Conservation (phyloP, 495 filamentous ascomycete species). For the Hypoxylon lenormandii region DNA sequence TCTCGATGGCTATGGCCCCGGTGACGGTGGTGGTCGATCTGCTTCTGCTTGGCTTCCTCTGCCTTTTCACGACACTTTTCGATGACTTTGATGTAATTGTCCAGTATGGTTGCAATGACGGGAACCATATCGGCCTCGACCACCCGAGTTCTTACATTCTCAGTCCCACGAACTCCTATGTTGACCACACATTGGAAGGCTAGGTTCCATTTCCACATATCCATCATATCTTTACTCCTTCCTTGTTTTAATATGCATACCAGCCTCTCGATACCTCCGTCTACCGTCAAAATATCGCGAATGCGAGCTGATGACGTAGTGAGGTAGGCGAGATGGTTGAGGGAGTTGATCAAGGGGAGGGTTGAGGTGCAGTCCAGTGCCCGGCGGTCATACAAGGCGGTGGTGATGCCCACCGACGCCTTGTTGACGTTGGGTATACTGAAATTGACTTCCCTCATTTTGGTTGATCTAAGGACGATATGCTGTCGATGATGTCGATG, state of each 20-base stretch:
- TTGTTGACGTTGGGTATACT: slow-evolving; percentile 99
- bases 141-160: slow-evolving; percentile 89
- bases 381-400: slow-evolving; percentile 94
- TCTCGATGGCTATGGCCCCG: slow-evolving; percentile 58
- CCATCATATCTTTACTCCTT: slow-evolving; percentile 96
- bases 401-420: slow-evolving; percentile 98
- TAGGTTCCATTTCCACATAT: slow-evolving; percentile 99
- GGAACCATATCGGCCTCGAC: slow-evolving; percentile 99
- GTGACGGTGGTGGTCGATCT: slow-evolving; percentile 58
- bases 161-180: slow-evolving; percentile 95
- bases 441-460: slow-evolving; percentile 99
- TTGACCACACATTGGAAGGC: slow-evolving; percentile 99
- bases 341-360: slow-evolving; percentile 94
- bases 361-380: slow-evolving; percentile 98
- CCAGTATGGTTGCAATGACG: slow-evolving; percentile 97
- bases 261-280: slow-evolving; percentile 94
- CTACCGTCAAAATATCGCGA: slow-evolving; percentile 94
- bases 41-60: slow-evolving; percentile 71
- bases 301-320: slow-evolving; percentile 98
- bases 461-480: slow-evolving; percentile 47
- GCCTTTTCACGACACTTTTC: slow-evolving; percentile 88
- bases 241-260: slow-evolving; percentile 98
- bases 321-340: slow-evolving; percentile 97
- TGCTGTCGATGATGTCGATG: slow-evolving; percentile 16
- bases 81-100: slow-evolving; percentile 96